A percentile compares a stretch with the other conserved stretches of the same genome.
Evolutionary conservation across 202 grass and related monocot genomes (phyloP).

Genomic region (Elaeis oleifera): DNA sequence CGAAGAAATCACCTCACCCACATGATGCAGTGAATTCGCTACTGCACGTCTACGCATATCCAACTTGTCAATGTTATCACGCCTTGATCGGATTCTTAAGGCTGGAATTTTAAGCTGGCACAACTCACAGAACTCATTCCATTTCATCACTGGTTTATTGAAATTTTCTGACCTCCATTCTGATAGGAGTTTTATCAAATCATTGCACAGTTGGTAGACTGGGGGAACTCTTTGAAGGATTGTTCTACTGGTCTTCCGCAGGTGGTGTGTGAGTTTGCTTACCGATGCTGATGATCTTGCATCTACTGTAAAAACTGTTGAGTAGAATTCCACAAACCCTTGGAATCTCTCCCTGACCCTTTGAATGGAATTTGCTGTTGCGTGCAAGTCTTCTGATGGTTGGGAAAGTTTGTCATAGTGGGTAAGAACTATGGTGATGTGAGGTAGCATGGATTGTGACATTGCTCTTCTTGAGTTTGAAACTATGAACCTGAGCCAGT

Average conservation of each 20-base stretch:
- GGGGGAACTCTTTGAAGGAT: conserved; percentile 60
- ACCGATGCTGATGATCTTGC: conserved; percentile 73
- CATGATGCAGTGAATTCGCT: conserved; percentile 58
- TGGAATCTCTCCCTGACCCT: conserved; percentile 78
- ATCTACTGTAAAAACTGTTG: conserved; percentile 82
- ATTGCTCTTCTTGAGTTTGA: conserved; percentile 49
- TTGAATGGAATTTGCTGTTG: conserved; percentile 52
- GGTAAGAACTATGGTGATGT: conserved; percentile 72
- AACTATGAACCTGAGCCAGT: conserved; percentile 84
- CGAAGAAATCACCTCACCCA: conserved; percentile 78
- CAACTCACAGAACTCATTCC: conserved; percentile 75
- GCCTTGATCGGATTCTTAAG: conserved; percentile 68
- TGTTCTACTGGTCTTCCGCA: conserved; percentile 57
- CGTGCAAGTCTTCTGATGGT: conserved; percentile 40
- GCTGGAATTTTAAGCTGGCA: conserved; percentile 65
- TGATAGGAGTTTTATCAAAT: conserved; percentile 54
- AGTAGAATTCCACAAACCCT: conserved; percentile 67
- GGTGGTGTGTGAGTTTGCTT: conserved; percentile 61
- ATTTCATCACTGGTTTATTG: conserved; percentile 50
- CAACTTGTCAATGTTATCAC: conserved; percentile 66
- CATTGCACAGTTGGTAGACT: conserved; percentile 80
- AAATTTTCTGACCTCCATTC: conserved; percentile 62
- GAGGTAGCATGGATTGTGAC: conserved; percentile 43
- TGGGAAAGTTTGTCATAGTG: conserved; percentile 66
- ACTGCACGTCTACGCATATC: conserved; percentile 41